These are phyloP conservation scores for Ascodesmis nigricans DNA, from an alignment of 495 filamentous ascomycete species.

Conservation along the genomic window DNA sequence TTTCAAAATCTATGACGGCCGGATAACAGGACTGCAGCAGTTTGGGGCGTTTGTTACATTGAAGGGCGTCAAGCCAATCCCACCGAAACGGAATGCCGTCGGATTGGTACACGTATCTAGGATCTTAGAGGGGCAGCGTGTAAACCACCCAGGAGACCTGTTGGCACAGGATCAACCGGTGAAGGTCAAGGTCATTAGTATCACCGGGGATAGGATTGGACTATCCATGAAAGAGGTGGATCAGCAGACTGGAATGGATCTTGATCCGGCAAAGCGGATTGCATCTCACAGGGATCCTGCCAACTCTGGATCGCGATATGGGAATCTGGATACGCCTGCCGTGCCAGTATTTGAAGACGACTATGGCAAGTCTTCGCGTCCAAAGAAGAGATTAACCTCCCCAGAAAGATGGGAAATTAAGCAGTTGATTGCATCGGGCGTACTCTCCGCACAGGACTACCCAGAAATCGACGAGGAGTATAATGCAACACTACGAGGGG, in stretches of 20 bases:
- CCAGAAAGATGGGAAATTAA: conserved; percentile 95
- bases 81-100: conserved; percentile 37
- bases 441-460: conserved; percentile 72
- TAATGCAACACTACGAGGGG: conserved; percentile 62
- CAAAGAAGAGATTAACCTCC: conserved; percentile 80
- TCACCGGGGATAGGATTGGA: conserved; percentile 57
- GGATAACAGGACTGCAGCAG: conserved; percentile 76
- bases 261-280: conserved; percentile 57
- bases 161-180: conserved; percentile 61
- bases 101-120: conserved; percentile 91
- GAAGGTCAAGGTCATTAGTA: conserved; percentile 81
- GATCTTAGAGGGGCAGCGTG: conserved; percentile 66
- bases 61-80: conserved; percentile 37
- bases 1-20: conserved; percentile 76
- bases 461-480: conserved; percentile 92
- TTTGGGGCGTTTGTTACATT: conserved; percentile 93
- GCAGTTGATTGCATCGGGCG: conserved; percentile 86
- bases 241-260: conserved; percentile 66
- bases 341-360: conserved; percentile 46
- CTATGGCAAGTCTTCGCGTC: conserved; percentile 32
- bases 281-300: conserved; percentile 88
- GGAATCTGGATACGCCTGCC: conserved; percentile 30
- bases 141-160: conserved; percentile 80
- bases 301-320: conserved; percentile 40
- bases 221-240: conserved; percentile 96